Conservation (phyloP, 2,329 filamentous ascomycete species). For the Neophaeococcomyces mojaviensis region DNA sequence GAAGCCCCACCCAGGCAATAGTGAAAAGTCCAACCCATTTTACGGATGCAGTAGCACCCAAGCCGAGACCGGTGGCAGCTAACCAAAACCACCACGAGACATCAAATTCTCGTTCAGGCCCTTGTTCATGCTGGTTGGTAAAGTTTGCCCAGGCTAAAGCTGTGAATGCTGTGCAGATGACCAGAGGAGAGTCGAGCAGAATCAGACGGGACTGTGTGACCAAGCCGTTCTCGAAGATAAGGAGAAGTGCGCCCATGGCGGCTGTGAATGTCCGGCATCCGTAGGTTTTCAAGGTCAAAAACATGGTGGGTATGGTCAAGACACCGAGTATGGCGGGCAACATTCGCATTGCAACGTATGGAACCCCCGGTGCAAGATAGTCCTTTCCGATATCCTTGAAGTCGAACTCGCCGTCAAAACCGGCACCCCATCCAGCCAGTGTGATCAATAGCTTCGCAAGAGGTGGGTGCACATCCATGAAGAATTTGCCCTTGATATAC, state of each 20-base stretch:
- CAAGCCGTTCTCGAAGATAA: slow-evolving; percentile 95
- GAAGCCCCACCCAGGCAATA: slow-evolving; percentile 90
- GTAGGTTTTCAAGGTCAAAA: slow-evolving; percentile 82
- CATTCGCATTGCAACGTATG: slow-evolving; percentile 95
- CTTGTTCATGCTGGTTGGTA: slow-evolving; percentile 92
- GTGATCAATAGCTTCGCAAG: slow-evolving; percentile 95
- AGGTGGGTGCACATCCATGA: slow-evolving; percentile 99
- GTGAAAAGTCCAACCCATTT: slow-evolving; percentile 99
- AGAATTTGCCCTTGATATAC: slow-evolving; percentile 98
- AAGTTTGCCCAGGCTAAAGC: slow-evolving; percentile 86
- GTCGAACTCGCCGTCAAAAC: slow-evolving; percentile 91
- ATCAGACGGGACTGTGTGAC: slow-evolving; percentile 93
- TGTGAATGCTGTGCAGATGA: slow-evolving; percentile 88
- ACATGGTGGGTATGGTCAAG: slow-evolving; percentile 82
- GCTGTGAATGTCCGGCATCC: slow-evolving; percentile 85
- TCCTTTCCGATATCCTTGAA: slow-evolving; percentile 99
- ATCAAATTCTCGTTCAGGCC: slow-evolving; percentile 78
- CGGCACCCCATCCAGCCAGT: slow-evolving; percentile 86
- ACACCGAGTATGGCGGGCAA: slow-evolving; percentile 86
- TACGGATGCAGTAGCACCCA: slow-evolving; percentile 87
- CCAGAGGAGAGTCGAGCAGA: slow-evolving; percentile 87
- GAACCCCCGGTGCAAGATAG: slow-evolving; percentile 87
- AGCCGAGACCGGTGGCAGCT: slow-evolving; percentile 70
- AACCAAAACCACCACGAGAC: slow-evolving; percentile 99
- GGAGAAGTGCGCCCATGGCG: slow-evolving; percentile 70